phyloP scores from a whole-genome alignment of 805 yeast species.

The Yamadazyma tumulicola region DNA sequence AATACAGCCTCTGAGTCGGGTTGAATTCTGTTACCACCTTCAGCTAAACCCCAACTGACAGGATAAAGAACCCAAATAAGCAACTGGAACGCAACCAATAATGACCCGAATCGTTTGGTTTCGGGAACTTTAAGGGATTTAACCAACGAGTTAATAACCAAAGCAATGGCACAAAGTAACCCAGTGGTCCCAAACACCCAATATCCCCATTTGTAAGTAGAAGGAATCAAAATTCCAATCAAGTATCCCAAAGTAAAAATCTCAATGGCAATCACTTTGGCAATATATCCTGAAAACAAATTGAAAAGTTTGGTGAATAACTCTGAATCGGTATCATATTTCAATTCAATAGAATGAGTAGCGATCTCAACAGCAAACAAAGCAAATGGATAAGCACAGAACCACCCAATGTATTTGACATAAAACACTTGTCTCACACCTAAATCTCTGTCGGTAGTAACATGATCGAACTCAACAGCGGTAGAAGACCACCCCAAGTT shows the following conservation, averaged over 20 bases:
- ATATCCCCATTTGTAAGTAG: conserved; percentile 69
- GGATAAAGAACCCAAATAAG: conserved; percentile 49
- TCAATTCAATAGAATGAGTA: conserved; percentile 26
- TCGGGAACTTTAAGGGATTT: conserved; percentile 6
- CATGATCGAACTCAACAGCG: conserved; percentile 48
- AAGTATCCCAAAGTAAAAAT: conserved; percentile 52
- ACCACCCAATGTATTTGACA: conserved; percentile 55
- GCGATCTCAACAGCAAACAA: conserved; percentile 31
- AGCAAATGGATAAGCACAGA: conserved; percentile 48
- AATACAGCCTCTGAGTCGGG: conserved; percentile 58
- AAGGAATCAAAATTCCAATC: conserved; percentile 52
- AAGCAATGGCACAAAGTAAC: conserved; percentile 37
- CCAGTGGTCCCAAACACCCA: conserved; percentile 51
- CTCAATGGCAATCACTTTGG: conserved; percentile 43
- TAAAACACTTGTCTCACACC: conserved; percentile 51
- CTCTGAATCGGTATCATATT: conserved; percentile 25
- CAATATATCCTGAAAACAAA: conserved; percentile 32
- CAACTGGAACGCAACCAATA: conserved; percentile 27
- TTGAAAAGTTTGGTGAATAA: conserved; percentile 27
- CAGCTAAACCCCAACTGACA: conserved; percentile 50
- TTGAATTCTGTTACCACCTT: conserved; percentile 60
- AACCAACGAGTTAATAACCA: conserved; percentile 16
- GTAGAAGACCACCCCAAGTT: conserved; percentile 53
- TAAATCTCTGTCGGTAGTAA: conserved; percentile 26
- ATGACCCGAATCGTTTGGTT: conserved; percentile 11